Conservation (phyloP, 768 basidiomycete species). For the Auriculariales sp. region DNA sequence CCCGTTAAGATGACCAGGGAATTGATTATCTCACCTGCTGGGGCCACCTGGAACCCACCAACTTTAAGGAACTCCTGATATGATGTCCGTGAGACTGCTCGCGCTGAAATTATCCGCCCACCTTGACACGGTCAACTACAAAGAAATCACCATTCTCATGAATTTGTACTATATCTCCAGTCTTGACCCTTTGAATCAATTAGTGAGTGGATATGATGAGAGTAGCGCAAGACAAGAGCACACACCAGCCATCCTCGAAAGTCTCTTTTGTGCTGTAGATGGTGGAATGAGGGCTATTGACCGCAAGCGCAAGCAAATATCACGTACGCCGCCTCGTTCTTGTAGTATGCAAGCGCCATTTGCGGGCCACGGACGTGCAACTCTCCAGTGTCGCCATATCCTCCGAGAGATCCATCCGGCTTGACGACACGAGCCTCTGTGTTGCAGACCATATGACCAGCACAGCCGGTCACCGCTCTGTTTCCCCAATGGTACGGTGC, state of each 20-base stretch:
- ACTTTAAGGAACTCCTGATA: conserved; percentile 13
- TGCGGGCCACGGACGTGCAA: conserved; percentile 35
- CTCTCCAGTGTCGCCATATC: conserved; percentile 46
- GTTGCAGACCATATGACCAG: conserved; percentile 46
- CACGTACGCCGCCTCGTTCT: conserved; percentile 47
- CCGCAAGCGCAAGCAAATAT: neutral
- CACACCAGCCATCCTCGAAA: conserved; percentile 45
- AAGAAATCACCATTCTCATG: conserved; percentile 39
- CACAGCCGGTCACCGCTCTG: conserved; percentile 35
- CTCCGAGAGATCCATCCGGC: conserved; percentile 38
- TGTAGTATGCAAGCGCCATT: conserved; percentile 40
- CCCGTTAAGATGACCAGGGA: neutral
- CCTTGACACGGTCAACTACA: conserved; percentile 52
- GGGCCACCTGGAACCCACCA: conserved; percentile 56
- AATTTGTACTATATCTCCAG: conserved; percentile 51
- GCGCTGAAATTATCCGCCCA: conserved; percentile 7
- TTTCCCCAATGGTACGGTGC: conserved; percentile 25
- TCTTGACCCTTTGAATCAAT: conserved; percentile 30
- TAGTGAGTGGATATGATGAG: neutral
- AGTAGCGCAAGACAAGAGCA: neutral
- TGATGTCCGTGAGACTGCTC: neutral
- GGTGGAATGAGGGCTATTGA: neutral
- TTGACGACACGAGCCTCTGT: conserved; percentile 39
- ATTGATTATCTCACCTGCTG: conserved; percentile 21
- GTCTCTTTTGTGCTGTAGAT: conserved; percentile 45